Conservation (phyloP, 768 basidiomycete genomes). For the Lactarius pseudohatsudake region DNA sequence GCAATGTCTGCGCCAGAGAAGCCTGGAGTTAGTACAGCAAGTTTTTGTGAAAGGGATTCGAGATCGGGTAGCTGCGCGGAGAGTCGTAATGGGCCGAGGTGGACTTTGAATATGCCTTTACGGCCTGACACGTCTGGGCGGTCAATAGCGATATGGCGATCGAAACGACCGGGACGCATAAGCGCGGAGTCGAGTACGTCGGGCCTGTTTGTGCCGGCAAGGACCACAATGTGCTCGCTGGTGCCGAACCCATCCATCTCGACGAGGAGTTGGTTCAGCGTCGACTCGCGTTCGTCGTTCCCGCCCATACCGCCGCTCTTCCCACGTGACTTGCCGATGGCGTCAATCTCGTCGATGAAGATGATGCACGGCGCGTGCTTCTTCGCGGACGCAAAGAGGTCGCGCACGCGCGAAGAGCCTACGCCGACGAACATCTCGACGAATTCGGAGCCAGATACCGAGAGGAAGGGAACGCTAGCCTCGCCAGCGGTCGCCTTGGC, state of each 20-base stretch:
- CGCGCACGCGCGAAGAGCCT: conserved; percentile 94
- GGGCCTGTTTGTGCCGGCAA: conserved; percentile 95
- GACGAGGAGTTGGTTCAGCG: conserved; percentile 94
- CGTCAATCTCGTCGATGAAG: conserved; percentile 99
- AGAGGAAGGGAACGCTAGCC: conserved; percentile 96
- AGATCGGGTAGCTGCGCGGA: conserved; percentile 50
- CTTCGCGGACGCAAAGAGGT: conserved; percentile 96
- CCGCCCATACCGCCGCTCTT: conserved; percentile 79
- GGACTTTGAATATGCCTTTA: conserved; percentile 91
- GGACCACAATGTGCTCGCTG: conserved; percentile 93
- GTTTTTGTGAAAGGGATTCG: conserved; percentile 77
- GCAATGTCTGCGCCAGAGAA: conserved; percentile 99
- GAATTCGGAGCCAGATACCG: conserved; percentile 98
- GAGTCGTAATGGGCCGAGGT: conserved; percentile 81
- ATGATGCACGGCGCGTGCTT: conserved; percentile 98
- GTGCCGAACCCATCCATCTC: conserved; percentile 99
- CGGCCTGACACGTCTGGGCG: conserved; percentile 93
- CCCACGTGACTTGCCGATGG: conserved; percentile 92
- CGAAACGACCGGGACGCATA: conserved; percentile 97
- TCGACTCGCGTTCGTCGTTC: conserved; percentile 97
- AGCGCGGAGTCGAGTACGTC: conserved; percentile 95
- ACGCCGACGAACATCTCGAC: conserved; percentile 99
- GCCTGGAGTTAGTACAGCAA: conserved; percentile 94
- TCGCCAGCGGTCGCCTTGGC: conserved; percentile 99
- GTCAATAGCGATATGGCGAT: conserved; percentile 94